Base-by-base conservation (phyloP, 2,329 filamentous ascomycete species). In the Macrophomina phaseolina region DNA sequence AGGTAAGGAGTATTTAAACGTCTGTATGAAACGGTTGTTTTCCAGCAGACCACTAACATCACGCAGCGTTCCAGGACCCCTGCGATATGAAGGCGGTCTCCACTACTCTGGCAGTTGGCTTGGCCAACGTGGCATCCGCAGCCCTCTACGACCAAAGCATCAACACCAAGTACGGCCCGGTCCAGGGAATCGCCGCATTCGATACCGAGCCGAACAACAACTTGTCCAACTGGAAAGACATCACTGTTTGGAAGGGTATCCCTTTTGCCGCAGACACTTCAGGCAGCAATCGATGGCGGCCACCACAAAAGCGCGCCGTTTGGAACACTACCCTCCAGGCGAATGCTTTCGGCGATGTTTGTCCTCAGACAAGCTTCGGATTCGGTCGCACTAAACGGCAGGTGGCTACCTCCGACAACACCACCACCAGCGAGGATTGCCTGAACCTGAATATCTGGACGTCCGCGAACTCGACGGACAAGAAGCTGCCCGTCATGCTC, bases 391-490 rank as follows among this genome's bases (percentile, higher is more conserved):
- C 52, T n/a, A 55, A 55, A 23, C 32, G 52, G 3, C 52, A 55
- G 52, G 16, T n/a, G 3, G 8, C 52, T 3, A 36, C 32, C n/a
- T 38, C 18, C 46, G 49, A 8, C 32, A 51, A 14, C 12, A 30
- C 46, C 8, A 53, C 46, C 38, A 46, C 28, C 48, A 18, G 36
- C n/a, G 83, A 85, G 69, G 84, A 86, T 64, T 86, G 85, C 66
- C 68, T 81, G 9, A 79, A 77, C 64, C 66, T 81, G 12, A 81
- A 81, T 62, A 78, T 84, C n/a, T 74, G 83, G 28, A 77, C 81
- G 0, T 80, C 82, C 0, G 69, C 79, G 0, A 1, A 73, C 70
- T n/a, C 32, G 2, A 48, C 65, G 70, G 1, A 69, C 73, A 14
- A 73, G 76, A 12, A 71, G 0, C 72, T 83, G 1, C 81, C 82